phyloP scores from a whole-genome alignment of 2,329 filamentous ascomycete species.

The Elsinoe fawcettii region DNA sequence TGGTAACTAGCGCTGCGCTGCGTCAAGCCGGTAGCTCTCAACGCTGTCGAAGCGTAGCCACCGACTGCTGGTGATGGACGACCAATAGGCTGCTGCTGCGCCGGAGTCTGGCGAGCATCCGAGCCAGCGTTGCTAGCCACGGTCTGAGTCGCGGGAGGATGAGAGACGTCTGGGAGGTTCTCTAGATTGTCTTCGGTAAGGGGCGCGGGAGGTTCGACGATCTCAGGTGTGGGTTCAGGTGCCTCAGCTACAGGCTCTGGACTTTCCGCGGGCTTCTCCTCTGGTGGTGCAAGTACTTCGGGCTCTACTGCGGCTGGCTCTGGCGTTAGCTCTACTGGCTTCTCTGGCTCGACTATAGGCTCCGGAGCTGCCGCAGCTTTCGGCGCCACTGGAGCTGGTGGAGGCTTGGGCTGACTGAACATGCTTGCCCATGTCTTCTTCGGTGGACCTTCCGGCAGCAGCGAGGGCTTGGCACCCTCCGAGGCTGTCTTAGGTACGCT shows the following conservation, averaged over 20 bases:
- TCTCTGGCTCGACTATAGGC: conserved; percentile 24
- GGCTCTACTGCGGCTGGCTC: conserved; percentile 21
- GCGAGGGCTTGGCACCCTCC: conserved; percentile 30
- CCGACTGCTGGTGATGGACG: conserved; percentile 58
- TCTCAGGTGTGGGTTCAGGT: conserved; percentile 21
- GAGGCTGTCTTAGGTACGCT: conserved; percentile 25
- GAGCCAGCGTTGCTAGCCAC: conserved; percentile 87
- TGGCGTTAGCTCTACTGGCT: conserved; percentile 20
- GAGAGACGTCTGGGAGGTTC: conserved; percentile 74
- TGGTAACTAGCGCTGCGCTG: conserved; percentile 71
- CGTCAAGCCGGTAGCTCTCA: conserved; percentile 62
- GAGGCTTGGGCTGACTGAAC: conserved; percentile 41
- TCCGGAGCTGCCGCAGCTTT: conserved; percentile 23
- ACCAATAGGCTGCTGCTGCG: conserved; percentile 53
- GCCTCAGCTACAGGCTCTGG: conserved; percentile 25
- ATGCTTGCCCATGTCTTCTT: conserved; percentile 50
- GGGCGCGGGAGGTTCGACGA: conserved; percentile 64
- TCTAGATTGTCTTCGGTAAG: conserved; percentile 90
- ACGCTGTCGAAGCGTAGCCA: conserved; percentile 70
- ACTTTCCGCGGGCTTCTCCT: conserved; percentile 17
- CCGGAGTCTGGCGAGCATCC: conserved; percentile 64
- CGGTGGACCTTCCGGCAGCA: conserved; percentile 30
- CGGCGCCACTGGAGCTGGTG: conserved; percentile 38
- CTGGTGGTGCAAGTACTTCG: conserved; percentile 20
- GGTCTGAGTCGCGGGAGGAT: conserved; percentile 69